Evolutionary conservation across 805 yeast genomes (phyloP), one percentile per base, ranked within the genome.

Genomic region (Nakazawaea pomicola): DNA sequence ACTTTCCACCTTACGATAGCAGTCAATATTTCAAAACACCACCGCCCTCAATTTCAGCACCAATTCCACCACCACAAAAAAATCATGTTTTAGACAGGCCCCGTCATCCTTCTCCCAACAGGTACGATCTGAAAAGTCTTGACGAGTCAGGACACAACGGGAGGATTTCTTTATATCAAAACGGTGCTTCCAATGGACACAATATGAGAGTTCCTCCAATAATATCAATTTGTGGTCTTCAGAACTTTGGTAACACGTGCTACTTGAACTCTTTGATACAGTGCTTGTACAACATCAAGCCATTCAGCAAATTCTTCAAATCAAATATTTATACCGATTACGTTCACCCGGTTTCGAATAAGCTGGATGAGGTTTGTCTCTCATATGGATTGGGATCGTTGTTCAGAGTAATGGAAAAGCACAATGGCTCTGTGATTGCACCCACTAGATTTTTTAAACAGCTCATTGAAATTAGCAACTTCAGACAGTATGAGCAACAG

Each of bases 201-300:
- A 10, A 7, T 23, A 23, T 23, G 25, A 7, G 10, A 8, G 25
- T 23, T 8, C 25, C 25, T 23, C 10, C 25, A 8, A 7, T 10
- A 23, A 23, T 10, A 23, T 40, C 36, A 10, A 66, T 79, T 12
- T 78, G 84, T 40, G 86, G 90, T 0, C 57, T 84, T 38, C 63
- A 74, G 45, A 84, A 84, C 53, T 64, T 74, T 59, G 88, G 89
- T 0, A 80, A 80, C 31, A 80, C 90, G 0, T 84, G 95, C 51
- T 84, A 84, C 54, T 78, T 84, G 43, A 84, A 84, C 53, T 75
- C 83, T 54, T 78, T 84, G 65, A 55, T 84, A 10, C 95, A 84
- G 56, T 72, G 87, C 46, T 55, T 84, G 6, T 80, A 80, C 57
- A 83, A 79, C 2, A 56, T 80, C 0, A 49, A 60, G 0, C 52